Conservation (phyloP, 2,329 filamentous ascomycete genomes). For the Didymella pinodella region DNA sequence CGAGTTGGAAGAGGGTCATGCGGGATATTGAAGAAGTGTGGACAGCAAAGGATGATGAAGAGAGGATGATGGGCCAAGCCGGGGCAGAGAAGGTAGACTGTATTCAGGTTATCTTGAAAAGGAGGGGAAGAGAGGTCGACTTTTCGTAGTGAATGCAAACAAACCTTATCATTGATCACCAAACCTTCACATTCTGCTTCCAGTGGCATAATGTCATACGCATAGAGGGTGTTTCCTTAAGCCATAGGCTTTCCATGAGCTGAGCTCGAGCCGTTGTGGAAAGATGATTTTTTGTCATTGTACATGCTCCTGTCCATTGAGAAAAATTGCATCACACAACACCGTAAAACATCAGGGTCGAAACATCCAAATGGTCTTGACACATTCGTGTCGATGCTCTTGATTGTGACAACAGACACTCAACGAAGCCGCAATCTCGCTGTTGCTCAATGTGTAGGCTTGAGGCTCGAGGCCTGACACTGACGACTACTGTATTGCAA, state of each 20-base stretch:
- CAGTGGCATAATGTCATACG: background rate
- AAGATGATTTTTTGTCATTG: too few relatives aligned
- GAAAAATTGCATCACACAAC: background rate
- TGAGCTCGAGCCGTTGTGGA: too few relatives aligned
- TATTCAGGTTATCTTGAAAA: slow-evolving; percentile 40
- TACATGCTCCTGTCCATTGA: too few relatives aligned
- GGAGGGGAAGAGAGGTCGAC: slow-evolving; percentile 40
- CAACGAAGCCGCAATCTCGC: background rate
- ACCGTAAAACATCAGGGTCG: background rate
- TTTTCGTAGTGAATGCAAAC: background rate
- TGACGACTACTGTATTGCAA: background rate
- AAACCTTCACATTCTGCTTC: background rate
- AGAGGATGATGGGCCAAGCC: slow-evolving; percentile 30
- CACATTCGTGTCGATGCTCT: background rate
- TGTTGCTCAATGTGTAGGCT: background rate
- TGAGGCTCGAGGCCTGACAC: background rate
- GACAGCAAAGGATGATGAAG: slow-evolving; percentile 39
- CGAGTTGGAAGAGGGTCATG: slow-evolving; percentile 36
- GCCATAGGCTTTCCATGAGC: too few relatives aligned
- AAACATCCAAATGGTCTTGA: background rate
- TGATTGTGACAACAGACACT: background rate
- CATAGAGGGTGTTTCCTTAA: background rate
- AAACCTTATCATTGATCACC: background rate
- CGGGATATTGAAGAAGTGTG: slow-evolving; percentile 44
- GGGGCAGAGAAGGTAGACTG: slow-evolving; percentile 44